These are phyloP conservation scores for Tylopilus orsonianus DNA, from an alignment of 1,284 basidiomycete genomes.

Conservation along the genomic window DNA sequence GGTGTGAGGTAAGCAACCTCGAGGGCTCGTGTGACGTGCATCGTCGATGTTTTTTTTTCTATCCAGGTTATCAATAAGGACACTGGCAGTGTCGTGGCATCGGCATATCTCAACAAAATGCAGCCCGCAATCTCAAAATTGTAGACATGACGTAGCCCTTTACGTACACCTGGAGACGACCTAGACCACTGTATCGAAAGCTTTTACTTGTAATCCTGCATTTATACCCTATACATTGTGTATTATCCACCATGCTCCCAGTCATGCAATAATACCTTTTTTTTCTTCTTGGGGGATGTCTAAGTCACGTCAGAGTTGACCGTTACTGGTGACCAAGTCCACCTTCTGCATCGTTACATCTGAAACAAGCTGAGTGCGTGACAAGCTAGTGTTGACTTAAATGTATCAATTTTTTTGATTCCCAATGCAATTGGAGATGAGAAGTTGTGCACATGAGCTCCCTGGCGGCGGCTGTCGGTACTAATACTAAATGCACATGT, in stretches of 20 bases:
- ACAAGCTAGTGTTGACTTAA: too few species aligned
- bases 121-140: slow-evolving; percentile 48
- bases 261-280: slow-evolving; percentile 2
- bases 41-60: slow-evolving; percentile 6
- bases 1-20: slow-evolving; percentile 51
- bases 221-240: slow-evolving; percentile 26
- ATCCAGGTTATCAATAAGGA: slow-evolving; percentile 55
- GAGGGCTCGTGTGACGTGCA: slow-evolving; percentile 26
- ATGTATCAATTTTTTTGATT: too few species aligned
- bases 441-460: background rate
- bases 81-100: slow-evolving; percentile 56
- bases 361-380: background rate
- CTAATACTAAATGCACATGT: background rate
- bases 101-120: slow-evolving; percentile 68
- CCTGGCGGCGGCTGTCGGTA: background rate
- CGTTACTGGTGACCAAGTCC: too few species aligned
- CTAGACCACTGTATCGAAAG: slow-evolving; percentile 27
- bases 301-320: background rate
- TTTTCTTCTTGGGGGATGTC: slow-evolving; percentile 10
- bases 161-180: slow-evolving; percentile 12
- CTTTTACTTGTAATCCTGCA: slow-evolving; percentile 14
- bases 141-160: slow-evolving; percentile 21
- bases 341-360: too few species aligned
- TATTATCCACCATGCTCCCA: slow-evolving; percentile 16
- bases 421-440: background rate